These are phyloP conservation scores for Ascochyta viciae-villosae DNA, from an alignment of 2,329 filamentous ascomycete genomes.

Conservation along the genomic window DNA sequence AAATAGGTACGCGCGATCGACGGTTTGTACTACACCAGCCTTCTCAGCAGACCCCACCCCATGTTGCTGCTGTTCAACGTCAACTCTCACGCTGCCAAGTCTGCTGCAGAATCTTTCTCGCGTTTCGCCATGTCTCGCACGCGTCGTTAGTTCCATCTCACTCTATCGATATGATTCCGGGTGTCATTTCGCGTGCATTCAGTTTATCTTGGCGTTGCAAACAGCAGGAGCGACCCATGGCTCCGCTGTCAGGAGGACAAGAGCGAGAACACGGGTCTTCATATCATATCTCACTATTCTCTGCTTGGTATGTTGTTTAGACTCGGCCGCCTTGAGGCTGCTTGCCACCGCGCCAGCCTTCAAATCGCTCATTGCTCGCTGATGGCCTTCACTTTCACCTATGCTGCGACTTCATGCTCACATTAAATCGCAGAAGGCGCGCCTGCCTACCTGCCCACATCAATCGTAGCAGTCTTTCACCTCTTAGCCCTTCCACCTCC, in stretches of 20 bases:
- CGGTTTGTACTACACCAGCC: slow-evolving; percentile 17
- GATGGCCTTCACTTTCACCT: slow-evolving; percentile 6
- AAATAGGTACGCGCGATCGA: neutral
- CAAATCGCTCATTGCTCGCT: neutral
- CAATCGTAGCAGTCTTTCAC: slow-evolving; percentile 5
- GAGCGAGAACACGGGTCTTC: slow-evolving; percentile 1
- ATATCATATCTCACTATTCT: neutral
- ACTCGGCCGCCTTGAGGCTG: neutral
- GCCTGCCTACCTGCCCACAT: neutral
- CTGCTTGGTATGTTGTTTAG: slow-evolving; percentile 1
- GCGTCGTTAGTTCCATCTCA: neutral
- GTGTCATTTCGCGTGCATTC: neutral
- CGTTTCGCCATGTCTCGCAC: slow-evolving; percentile 9
- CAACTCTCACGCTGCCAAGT: slow-evolving; percentile 13
- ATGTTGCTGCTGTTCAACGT: slow-evolving; percentile 13
- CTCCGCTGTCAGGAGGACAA: slow-evolving; percentile 11
- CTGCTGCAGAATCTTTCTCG: slow-evolving; percentile 9
- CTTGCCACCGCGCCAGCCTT: neutral
- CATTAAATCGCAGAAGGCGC: slow-evolving; percentile 14
- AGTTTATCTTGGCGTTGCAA: slow-evolving; percentile 1
- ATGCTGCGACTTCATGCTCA: slow-evolving; percentile 11
- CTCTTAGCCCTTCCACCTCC: neutral
- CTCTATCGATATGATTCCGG: slow-evolving; percentile 3
- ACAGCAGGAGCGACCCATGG: slow-evolving; percentile 10
- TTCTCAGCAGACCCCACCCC: slow-evolving; percentile 20